These are phyloP conservation scores for Butyriboletus loyo DNA, from an alignment of 768 basidiomycete species.

Conservation along the genomic window DNA sequence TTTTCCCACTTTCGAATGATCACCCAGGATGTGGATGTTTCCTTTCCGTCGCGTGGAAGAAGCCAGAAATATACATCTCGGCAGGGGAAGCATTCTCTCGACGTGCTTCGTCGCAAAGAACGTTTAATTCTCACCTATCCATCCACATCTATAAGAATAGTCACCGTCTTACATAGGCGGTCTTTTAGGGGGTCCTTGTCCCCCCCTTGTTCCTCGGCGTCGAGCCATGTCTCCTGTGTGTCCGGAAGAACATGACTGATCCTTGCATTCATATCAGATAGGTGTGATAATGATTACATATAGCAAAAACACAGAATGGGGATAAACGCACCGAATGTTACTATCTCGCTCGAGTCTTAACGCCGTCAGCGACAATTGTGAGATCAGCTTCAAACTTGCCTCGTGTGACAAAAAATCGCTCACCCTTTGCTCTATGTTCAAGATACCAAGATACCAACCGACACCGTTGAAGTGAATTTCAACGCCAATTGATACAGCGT, in stretches of 20 bases:
- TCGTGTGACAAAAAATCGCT: conserved; percentile 13
- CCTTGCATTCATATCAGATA: conserved; percentile 14
- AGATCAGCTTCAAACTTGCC: conserved; percentile 11
- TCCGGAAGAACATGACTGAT: conserved; percentile 16
- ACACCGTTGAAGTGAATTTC: conserved; percentile 20
- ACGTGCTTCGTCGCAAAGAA: neutral
- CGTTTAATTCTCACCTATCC: conserved; percentile 16
- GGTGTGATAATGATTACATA: neutral
- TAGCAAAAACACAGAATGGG: neutral
- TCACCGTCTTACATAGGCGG: conserved; percentile 10
- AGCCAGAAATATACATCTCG: conserved; percentile 17
- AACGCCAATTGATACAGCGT: conserved; percentile 19
- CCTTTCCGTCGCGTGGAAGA: conserved; percentile 13
- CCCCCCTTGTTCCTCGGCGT: conserved; percentile 16
- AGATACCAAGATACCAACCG: conserved; percentile 21
- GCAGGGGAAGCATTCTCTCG: neutral
- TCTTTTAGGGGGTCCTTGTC: conserved; percentile 16
- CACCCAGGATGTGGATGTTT: neutral
- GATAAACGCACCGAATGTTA: conserved; percentile 17
- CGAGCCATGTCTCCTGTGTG: conserved; percentile 27
- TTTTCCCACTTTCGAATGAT: neutral
- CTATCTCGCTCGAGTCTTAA: conserved; percentile 15
- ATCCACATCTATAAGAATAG: conserved; percentile 15
- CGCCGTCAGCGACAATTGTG: conserved; percentile 27
- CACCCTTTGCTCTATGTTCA: conserved; percentile 9